Base-by-base conservation (phyloP, 208 protist species). In the Acanthamoeba lenticulata region DNA sequence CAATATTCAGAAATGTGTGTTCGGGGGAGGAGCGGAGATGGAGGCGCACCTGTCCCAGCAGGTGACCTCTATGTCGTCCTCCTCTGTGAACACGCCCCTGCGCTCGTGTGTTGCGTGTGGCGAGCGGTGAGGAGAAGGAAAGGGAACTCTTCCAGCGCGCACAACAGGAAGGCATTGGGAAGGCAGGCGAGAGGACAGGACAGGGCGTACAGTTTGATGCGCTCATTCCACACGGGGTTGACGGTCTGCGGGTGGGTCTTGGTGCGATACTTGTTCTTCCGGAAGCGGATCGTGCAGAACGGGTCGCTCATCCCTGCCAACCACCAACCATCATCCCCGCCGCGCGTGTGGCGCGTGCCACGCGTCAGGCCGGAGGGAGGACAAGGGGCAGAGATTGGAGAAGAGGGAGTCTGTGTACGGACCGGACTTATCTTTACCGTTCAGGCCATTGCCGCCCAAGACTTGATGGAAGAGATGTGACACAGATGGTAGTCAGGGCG, bases 221-320 rank as follows among this genome's bases (percentile, higher is more conserved):
- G 49, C 34, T 90, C 83, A 29, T 60, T 69, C 83, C 83, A 90
- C 1, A 69, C 55, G 21, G 83, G 83, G 52, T 90, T 60, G 36
- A 90, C 24, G 52, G 83, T 90, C 38, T 90, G 45, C 6, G 45
- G 40, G 52, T 69, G 45, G 24, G 83, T 90, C 38, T 90, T 90
- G 83, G 83, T 69, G 29, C 55, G 83, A 34, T 69, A 69, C 83
- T 90, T 90, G 45, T 69, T 69, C 38, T 90, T 90, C 55, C 34
- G 42, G 34, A 69, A 90, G 2, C 83, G 83, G 2, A 90, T 90
- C 0, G 45, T 69, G 34, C 83, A 90, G 24, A 69, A 90, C 19
- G 83, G 83, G 38, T 90, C 83, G 38, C 83, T 90, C 32, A 47
- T 5, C 24, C 81, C 81, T 89, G 67, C 52, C 52, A 11, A 60